Evolutionary conservation across 1,284 basidiomycete species (phyloP), one percentile per base, ranked within the genome.

Genomic region (Papiliotrema nemorosa): DNA sequence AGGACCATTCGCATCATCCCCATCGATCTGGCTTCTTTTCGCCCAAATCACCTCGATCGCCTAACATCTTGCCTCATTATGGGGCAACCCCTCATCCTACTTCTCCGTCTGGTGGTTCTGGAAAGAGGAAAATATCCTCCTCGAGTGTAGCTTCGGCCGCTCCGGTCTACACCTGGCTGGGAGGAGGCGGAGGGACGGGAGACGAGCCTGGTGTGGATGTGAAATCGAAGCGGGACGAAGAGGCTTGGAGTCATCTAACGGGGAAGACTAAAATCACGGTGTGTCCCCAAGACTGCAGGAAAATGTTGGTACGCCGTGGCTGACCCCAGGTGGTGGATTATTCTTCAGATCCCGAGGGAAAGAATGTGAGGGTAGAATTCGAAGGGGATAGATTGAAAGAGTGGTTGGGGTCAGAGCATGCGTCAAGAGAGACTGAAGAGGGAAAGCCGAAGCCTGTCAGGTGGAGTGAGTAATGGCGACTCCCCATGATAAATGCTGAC

Each of bases 151-250:
- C 38, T 21, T 37, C 42, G 18, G 47, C 22, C 9, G 43, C 56
- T 16, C 52, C 49, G 26, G 45, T 43, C 13, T 68, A 70, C 53
- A 54, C 58, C 20, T 72, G 68, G 67, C 52, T 72, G n/a, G 47
- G 54, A 5, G 52, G 36, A 5, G 65, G 58, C 1, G 63, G 60
- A 5, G 62, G 70, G n/a, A 74, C 72, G n/a, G 73, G 73, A 12
- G 67, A 70, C 49, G 73, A 75, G 52, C 73, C 72, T 3, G 73
- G 73, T 54, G 72, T 75, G n/a, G 70, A 75, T 49, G 73, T 75
- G 7, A 64, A 63, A 24, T 59, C 59, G 36, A 60, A 61, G 49
- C 44, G 68, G 42, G 72, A 70, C 49, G 64, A 73, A 49, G 64
- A 70, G 54, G 57, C 62, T 27, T 73, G 71, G 50, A 56, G 57